Base-by-base conservation (phyloP, 768 basidiomycete genomes). In the Cystobasidium tubakii region DNA sequence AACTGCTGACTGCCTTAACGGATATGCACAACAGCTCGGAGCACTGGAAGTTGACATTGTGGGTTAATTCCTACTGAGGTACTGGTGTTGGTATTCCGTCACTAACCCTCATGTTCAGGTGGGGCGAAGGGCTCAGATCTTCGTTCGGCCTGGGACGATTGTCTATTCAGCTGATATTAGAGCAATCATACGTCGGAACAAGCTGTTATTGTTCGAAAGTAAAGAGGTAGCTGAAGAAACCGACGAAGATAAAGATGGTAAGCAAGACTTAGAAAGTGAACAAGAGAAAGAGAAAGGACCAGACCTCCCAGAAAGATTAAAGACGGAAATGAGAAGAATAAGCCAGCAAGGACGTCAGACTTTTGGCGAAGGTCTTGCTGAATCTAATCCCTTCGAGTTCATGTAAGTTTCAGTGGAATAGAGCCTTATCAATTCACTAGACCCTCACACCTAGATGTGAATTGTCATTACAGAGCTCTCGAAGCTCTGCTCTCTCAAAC, bases 41-140 rank as follows among this genome's bases (percentile, higher is more conserved):
- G 55, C 69, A 31, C 55, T 71, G 25, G 69, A 71, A 25, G 55
- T 60, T 13, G 69, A 71, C 34, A 46, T 71, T 9, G 66, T 67
- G 29, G 15, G 66, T 3, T 34, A 3, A 12, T 23, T 31, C 3
- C 2, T 7, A 6, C 9, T 65, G 63, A 7, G 21, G 21, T 7
- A 6, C 9, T 65, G 63, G 10, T 12, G 12, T 9, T 25, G 4
- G 34, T 4, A 36, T 4, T n/a, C 19, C 13, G n/a, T 63, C 62
- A 25, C 63, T 36, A 23, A 65, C 36, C 29, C 21, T 31, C 63
- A 65, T 12, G 17, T 39, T n/a, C 34, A 65, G 63, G 66, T 33
- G 2, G 66, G 66, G 12, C 6, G 54, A 25, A 55, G 69, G 33
- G 55, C 54, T 4, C 69, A 71, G 54, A 55, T 71, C 25, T 60